These are phyloP conservation scores for Metschnikowia hibisci DNA, from an alignment of 805 yeast genomes.

Conservation along the genomic window DNA sequence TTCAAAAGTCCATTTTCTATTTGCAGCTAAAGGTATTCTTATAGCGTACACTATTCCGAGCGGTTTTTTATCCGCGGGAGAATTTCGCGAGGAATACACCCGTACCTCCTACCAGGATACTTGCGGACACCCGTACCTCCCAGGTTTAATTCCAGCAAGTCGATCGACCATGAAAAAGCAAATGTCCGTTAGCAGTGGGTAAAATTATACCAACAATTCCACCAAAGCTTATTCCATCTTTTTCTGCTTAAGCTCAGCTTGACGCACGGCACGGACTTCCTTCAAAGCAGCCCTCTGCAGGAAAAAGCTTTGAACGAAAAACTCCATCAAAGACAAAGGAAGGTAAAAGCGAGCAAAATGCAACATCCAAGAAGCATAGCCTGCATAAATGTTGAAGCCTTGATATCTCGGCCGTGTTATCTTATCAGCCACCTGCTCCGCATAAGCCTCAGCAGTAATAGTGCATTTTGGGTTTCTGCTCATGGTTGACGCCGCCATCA, in stretches of 20 bases:
- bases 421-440: slow-evolving; percentile 13
- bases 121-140: no score
- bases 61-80: no score
- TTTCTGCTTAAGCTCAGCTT: slow-evolving; percentile 2
- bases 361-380: slow-evolving; percentile 9
- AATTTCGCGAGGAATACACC: no score
- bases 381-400: slow-evolving; percentile 18
- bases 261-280: slow-evolving; percentile 3
- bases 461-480: slow-evolving; percentile 11
- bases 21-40: no score
- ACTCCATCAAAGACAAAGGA: slow-evolving; percentile 14
- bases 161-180: no score
- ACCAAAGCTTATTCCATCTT: not conserved
- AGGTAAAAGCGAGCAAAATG: slow-evolving; percentile 13
- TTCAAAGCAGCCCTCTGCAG: slow-evolving; percentile 12
- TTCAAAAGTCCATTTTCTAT: no score
- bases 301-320: slow-evolving; percentile 11
- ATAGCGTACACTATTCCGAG: no score
- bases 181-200: no score
- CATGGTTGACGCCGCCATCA: slow-evolving; percentile 10
- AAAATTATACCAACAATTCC: no score
- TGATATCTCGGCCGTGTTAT: slow-evolving; percentile 7
- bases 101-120: no score
- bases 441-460: slow-evolving; percentile 10
- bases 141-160: no score